Percentiles rank a stretch among this genome's conserved stretches.
Evolutionary conservation across 441 rosid species (phyloP).

Genomic region (Brassica hybrid): DNA sequence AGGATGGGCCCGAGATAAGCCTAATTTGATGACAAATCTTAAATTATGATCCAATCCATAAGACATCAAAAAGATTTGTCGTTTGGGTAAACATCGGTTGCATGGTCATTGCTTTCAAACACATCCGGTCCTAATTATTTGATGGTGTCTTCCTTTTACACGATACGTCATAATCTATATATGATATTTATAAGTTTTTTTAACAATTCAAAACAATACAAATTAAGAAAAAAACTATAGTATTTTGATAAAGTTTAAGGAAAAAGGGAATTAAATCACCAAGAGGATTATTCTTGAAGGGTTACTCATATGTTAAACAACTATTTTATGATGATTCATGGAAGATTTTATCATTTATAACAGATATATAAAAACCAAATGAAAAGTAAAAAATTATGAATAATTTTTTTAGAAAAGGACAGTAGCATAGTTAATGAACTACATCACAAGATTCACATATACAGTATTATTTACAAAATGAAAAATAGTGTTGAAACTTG

Average conservation of each 20-base stretch:
- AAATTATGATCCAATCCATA: constrained; percentile 24
- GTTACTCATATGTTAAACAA: not conserved
- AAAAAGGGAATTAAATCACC: not conserved
- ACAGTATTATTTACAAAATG: not conserved
- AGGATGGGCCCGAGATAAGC: constrained; percentile 35
- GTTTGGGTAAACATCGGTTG: constrained; percentile 23
- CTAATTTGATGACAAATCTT: constrained; percentile 28
- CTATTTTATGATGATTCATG: not conserved
- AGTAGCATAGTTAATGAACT: not conserved
- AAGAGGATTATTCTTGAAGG: not conserved
- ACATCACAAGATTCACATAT: not conserved
- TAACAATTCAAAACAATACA: not conserved
- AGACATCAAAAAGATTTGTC: constrained; percentile 1
- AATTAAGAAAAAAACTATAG: not conserved
- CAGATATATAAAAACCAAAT: not conserved
- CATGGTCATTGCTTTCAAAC: constrained; percentile 11
- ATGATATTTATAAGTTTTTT: constrained; percentile 2
- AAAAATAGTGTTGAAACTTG: not conserved
- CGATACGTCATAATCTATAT: constrained; percentile 19
- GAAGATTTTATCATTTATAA: not conserved
- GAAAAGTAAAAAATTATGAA: not conserved
- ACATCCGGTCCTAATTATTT: not conserved
- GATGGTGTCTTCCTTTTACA: constrained; percentile 1
- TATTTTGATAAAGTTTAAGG: not conserved
- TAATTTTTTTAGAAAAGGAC: not conserved